phyloP scores from a whole-genome alignment of 2,329 filamentous ascomycete species.

The Juglanconis sp. region DNA sequence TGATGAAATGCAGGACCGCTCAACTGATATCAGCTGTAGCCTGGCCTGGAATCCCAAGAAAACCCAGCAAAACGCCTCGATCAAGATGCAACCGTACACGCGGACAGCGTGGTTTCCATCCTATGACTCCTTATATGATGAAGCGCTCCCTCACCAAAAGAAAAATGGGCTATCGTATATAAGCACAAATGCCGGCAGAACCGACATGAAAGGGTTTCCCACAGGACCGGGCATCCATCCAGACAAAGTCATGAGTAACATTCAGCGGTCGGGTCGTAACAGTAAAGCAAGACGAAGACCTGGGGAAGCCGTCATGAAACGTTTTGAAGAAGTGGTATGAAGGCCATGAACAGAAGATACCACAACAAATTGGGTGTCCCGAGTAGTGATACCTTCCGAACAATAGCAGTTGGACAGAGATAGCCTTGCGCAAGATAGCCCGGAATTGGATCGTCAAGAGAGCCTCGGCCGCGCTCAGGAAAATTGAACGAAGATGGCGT shows the following conservation, averaged over 20 bases:
- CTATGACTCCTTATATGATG: background rate
- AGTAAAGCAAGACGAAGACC: too few relatives aligned
- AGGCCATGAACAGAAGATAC: background rate
- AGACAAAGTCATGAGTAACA: background rate
- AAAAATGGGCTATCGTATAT: background rate
- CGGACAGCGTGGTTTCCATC: background rate
- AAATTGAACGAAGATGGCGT: background rate
- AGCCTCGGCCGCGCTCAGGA: background rate
- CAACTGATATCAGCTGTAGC: too few relatives aligned
- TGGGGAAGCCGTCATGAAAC: too few relatives aligned
- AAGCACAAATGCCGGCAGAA: background rate
- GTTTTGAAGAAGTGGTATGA: background rate
- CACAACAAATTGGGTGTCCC: background rate
- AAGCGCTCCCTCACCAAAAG: background rate
- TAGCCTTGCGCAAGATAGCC: too few relatives aligned
- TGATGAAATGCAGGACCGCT: background rate
- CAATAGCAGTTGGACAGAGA: too few relatives aligned
- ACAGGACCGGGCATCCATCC: background rate
- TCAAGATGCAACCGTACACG: background rate
- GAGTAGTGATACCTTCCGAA: background rate
- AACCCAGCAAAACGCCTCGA: background rate
- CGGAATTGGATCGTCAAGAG: background rate
- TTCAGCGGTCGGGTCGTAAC: background rate
- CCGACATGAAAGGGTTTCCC: background rate
- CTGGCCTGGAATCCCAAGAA: background rate